These are phyloP conservation scores for Vanrija humicola DNA, from an alignment of 1,284 basidiomycete genomes.

Conservation along the genomic window DNA sequence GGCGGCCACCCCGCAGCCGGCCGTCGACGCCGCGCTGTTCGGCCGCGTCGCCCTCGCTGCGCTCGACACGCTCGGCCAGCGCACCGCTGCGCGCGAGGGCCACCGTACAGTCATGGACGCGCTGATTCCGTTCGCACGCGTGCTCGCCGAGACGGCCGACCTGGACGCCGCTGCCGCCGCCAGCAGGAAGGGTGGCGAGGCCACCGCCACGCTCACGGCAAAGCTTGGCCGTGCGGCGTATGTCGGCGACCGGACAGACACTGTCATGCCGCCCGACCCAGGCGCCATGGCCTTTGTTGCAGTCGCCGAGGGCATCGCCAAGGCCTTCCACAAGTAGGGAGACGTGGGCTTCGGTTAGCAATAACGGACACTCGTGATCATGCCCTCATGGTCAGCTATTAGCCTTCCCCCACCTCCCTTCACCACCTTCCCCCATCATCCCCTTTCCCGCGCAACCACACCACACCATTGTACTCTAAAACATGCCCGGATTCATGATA, in stretches of 20 bases:
- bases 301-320: conserved; percentile 36
- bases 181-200: conserved; percentile 45
- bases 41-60: conserved; percentile 23
- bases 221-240: conserved; percentile 52
- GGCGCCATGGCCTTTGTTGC: conserved; percentile 46
- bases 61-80: conserved; percentile 44
- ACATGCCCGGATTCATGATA: conserved; percentile 13
- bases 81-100: conserved; percentile 50
- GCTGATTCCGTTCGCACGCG: conserved; percentile 50
- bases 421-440: too few species aligned
- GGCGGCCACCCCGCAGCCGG: conserved; percentile 5
- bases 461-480: too few species aligned
- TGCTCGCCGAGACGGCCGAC: conserved; percentile 36
- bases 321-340: conserved; percentile 9
- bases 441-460: too few species aligned
- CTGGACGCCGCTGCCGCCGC: conserved; percentile 41
- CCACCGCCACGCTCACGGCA: conserved; percentile 45
- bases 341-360: too few species aligned
- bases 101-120: conserved; percentile 53
- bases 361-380: too few species aligned
- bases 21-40: background rate
- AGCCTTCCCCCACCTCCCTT: too few species aligned
- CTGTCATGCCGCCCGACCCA: conserved; percentile 44
- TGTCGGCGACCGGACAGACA: conserved; percentile 42
- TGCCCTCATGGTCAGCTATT: too few species aligned